Conservation (phyloP, 1,139 yeast genomes). For the Pichia sp. region DNA sequence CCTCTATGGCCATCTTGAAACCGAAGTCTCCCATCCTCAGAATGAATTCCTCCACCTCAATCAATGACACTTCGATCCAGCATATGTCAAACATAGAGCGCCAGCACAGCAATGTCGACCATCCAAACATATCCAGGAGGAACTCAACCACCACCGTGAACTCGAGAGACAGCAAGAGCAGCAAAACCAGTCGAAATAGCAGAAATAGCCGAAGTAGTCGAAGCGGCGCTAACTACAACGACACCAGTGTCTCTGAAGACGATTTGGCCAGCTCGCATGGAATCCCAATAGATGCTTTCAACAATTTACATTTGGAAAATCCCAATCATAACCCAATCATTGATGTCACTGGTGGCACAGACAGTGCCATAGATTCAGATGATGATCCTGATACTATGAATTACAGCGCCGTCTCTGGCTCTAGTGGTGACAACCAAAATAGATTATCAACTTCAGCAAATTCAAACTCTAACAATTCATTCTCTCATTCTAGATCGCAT, state of each 20-base stretch:
- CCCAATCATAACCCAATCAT: neutral
- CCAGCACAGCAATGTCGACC: constrained; percentile 14
- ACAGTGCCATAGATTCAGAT: neutral
- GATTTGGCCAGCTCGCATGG: constrained; percentile 12
- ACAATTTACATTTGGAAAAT: constrained; percentile 2
- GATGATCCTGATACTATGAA: neutral
- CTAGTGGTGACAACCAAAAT: neutral
- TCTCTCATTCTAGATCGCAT: constrained; percentile 2
- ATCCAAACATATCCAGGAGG: constrained; percentile 16
- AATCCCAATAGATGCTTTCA: constrained; percentile 16
- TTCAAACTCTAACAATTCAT: neutral
- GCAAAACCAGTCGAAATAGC: constrained; percentile 11
- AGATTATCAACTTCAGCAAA: neutral
- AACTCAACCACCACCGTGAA: constrained; percentile 19
- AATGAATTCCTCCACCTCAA: constrained; percentile 31
- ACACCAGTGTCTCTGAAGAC: neutral
- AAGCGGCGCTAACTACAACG: neutral
- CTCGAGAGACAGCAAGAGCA: constrained; percentile 12
- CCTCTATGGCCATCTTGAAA: constrained; percentile 63
- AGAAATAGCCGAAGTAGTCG: constrained; percentile 5
- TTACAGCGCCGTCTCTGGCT: neutral
- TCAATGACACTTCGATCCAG: constrained; percentile 19
- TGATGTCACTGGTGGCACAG: neutral
- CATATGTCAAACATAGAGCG: constrained; percentile 16
- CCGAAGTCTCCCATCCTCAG: constrained; percentile 65